Evolutionary conservation across 2,329 filamentous ascomycete genomes (phyloP).

Genomic region (Fusarium hainanense): DNA sequence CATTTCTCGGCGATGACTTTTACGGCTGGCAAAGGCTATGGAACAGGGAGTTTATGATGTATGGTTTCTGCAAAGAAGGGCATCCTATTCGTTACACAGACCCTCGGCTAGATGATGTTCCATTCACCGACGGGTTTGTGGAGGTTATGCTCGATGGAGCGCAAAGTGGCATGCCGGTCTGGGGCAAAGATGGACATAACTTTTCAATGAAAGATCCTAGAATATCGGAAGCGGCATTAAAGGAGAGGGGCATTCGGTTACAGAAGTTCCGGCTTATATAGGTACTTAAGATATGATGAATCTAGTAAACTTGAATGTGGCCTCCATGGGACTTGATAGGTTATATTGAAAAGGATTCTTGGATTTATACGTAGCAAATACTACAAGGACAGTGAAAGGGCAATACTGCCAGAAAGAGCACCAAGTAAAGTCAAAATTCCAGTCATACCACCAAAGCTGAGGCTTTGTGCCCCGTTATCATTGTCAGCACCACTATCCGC

Average conservation of each 20-base stretch:
- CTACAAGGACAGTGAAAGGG: background rate
- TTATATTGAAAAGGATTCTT: fast-evolving
- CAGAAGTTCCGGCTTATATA: background rate
- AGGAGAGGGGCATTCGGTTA: background rate
- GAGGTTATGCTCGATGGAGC: background rate
- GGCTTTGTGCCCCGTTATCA: background rate
- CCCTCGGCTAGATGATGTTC: background rate
- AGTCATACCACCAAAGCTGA: background rate
- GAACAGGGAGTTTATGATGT: background rate
- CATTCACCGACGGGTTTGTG: background rate
- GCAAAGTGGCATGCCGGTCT: background rate
- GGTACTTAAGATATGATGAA: no score
- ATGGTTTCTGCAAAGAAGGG: background rate
- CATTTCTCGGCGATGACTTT: background rate
- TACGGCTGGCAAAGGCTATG: background rate
- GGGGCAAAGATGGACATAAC: background rate
- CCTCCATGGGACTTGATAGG: background rate
- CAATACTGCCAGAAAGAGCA: background rate
- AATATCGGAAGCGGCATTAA: background rate
- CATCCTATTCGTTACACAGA: background rate
- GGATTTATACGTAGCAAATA: background rate
- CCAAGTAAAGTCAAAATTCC: background rate
- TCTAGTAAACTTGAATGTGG: background rate
- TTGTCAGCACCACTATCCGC: background rate
- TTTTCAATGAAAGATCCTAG: background rate